phyloP scores from a whole-genome alignment of 495 filamentous ascomycete genomes.

The Podospora comata region DNA sequence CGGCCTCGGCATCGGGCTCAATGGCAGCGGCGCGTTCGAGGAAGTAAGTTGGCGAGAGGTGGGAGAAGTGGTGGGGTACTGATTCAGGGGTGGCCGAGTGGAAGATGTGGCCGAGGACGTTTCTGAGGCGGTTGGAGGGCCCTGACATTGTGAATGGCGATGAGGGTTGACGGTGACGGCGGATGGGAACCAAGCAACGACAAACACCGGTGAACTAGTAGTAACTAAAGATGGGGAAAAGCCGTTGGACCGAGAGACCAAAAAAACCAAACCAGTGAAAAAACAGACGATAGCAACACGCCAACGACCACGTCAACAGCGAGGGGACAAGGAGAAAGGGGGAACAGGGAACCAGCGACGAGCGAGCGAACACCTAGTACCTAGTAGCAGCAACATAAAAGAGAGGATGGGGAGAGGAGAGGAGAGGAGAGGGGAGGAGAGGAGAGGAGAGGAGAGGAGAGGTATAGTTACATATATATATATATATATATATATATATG shows the following conservation, averaged over 20 bases:
- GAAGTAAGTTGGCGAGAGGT: constrained; percentile 85
- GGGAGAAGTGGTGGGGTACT: constrained; percentile 64
- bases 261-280: not conserved
- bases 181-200: not conserved
- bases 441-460: not conserved
- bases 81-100: constrained; percentile 25
- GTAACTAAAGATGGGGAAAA: not conserved
- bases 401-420: not conserved
- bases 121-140: constrained; percentile 47
- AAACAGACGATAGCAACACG: not conserved
- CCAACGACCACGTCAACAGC: not conserved
- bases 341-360: not conserved
- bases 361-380: not conserved
- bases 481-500: not conserved
- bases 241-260: not conserved
- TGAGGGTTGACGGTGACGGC: not conserved
- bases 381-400: not conserved
- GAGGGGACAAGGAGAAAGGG: not conserved
- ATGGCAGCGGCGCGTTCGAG: constrained; percentile 83
- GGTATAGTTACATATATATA: not conserved
- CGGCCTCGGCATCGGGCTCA: constrained; percentile 83
- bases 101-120: constrained; percentile 61
- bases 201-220: not conserved
- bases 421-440: not conserved
- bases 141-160: constrained; percentile 39